Evolutionary conservation across 495 filamentous ascomycete species (phyloP).

Genomic region (Penicillium riverlandense): DNA sequence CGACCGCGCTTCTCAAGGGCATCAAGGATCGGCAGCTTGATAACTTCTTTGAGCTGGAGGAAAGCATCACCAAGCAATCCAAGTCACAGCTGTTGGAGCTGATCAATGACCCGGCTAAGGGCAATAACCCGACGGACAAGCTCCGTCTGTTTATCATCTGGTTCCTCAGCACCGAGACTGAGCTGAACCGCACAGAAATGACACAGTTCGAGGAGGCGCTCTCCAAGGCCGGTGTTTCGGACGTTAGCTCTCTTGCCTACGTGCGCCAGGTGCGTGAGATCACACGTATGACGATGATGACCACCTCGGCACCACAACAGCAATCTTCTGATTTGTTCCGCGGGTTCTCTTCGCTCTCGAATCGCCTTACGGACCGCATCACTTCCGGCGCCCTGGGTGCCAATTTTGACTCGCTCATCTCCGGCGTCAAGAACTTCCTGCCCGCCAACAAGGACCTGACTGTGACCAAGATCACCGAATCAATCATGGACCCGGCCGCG

Average conservation of each 20-base stretch:
- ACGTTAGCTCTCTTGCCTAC: slow-evolving; percentile 70
- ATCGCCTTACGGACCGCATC: slow-evolving; percentile 84
- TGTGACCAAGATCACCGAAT: slow-evolving; percentile 95
- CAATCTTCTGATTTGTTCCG: slow-evolving; percentile 73
- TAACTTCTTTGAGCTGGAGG: slow-evolving; percentile 93
- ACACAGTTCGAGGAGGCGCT: slow-evolving; percentile 83
- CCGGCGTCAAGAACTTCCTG: slow-evolving; percentile 98
- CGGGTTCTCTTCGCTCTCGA: slow-evolving; percentile 83
- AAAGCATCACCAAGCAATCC: slow-evolving; percentile 86
- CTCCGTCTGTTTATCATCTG: slow-evolving; percentile 93
- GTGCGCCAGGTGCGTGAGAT: slow-evolving; percentile 88
- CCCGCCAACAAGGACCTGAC: slow-evolving; percentile 93
- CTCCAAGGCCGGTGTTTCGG: slow-evolving; percentile 61
- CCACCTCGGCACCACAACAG: slow-evolving; percentile 65
- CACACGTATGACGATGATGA: slow-evolving; percentile 98
- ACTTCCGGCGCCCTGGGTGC: slow-evolving; percentile 83
- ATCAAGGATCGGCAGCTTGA: slow-evolving; percentile 94
- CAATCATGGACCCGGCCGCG: slow-evolving; percentile 90
- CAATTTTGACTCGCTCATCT: slow-evolving; percentile 91
- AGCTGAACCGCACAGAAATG: slow-evolving; percentile 76
- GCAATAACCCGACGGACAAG: slow-evolving; percentile 79
- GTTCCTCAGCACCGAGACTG: slow-evolving; percentile 92
- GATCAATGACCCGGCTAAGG: slow-evolving; percentile 74
- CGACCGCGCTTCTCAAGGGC: slow-evolving; percentile 75
- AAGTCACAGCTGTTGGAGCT: slow-evolving; percentile 86